These are phyloP conservation scores for Hemileccinum impolitum DNA, from an alignment of 768 basidiomycete species.

Conservation along the genomic window DNA sequence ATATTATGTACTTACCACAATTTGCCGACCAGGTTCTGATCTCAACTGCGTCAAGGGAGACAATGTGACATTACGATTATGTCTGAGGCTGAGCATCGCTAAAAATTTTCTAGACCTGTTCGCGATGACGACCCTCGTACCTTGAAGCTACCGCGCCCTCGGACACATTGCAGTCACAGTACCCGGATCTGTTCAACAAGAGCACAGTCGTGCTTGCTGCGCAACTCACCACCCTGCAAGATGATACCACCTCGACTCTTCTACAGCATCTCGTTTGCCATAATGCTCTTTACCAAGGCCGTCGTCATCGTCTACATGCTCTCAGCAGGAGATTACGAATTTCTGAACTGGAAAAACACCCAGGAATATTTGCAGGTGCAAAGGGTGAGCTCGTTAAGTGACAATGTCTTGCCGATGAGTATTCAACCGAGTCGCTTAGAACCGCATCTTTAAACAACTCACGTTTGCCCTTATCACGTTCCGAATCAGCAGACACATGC, in stretches of 20 bases:
- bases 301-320: conserved; percentile 18
- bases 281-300: conserved; percentile 21
- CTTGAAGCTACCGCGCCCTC: background rate
- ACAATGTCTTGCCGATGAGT: background rate
- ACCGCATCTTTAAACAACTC: conserved; percentile 21
- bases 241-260: conserved; percentile 17
- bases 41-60: background rate
- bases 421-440: conserved; percentile 6
- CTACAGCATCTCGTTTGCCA: conserved; percentile 9
- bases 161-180: background rate
- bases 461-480: conserved; percentile 26
- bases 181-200: background rate
- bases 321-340: conserved; percentile 18
- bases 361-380: conserved; percentile 21
- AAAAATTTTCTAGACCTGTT: conserved; percentile 7
- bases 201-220: background rate
- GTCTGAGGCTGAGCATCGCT: conserved; percentile 6
- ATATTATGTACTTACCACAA: too few species aligned
- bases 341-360: conserved; percentile 11
- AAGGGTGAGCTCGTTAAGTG: conserved; percentile 11
- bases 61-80: conserved; percentile 2
- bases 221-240: conserved; percentile 2
- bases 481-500: conserved; percentile 25
- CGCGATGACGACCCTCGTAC: background rate
- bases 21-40: background rate